Base-by-base conservation (phyloP, 805 yeast genomes). In the Cyberlindnera mrakii region DNA sequence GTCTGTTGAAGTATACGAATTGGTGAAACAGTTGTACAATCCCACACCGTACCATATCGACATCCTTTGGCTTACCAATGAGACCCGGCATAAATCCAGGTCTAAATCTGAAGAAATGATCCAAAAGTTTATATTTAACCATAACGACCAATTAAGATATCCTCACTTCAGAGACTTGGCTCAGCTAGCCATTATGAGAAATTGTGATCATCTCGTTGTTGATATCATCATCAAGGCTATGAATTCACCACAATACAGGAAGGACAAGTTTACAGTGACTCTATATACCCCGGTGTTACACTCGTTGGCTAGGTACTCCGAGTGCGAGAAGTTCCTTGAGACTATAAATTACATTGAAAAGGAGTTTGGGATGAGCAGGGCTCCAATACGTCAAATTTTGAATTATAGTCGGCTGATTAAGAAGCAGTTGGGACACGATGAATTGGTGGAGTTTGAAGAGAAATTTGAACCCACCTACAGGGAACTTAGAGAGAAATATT, bases 1-100 rank as follows among this genome's bases (percentile, higher is more conserved):
- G 8, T 44, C 46, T 29, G 15, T 36, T 15, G 17, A 39, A 9
- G 42, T 54, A n/a, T 53, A 50, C 31, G 18, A 38, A 4, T 19
- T 51, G n/a, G 41, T 47, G 14, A 46, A 47, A 18, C 43, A 51
- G 6, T 20, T 50, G 3, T 40, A 49, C 36, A n/a, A 39, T 3
- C 25, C 36, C 9, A 40, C 48, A 2, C 53, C 55, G 14, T 23
- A 44, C 3, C 46, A 48, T 9, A 37, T 50, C 29, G 53, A 54
- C 15, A 29, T 54, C 5, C 11, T 30, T 13, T 33, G 48, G 36
- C 23, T 52, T 7, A 32, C 33, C 13, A 46, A 38, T 17, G 45
- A 40, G 6, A 13, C 46, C 14, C 18, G 19, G 9, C 15, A 14
- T 3, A 11, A 14, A n/a, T 30, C 44, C 6, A 16, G 35, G 15